phyloP scores from a whole-genome alignment of 768 basidiomycete genomes.

The Rhizopogon vesiculosus region DNA sequence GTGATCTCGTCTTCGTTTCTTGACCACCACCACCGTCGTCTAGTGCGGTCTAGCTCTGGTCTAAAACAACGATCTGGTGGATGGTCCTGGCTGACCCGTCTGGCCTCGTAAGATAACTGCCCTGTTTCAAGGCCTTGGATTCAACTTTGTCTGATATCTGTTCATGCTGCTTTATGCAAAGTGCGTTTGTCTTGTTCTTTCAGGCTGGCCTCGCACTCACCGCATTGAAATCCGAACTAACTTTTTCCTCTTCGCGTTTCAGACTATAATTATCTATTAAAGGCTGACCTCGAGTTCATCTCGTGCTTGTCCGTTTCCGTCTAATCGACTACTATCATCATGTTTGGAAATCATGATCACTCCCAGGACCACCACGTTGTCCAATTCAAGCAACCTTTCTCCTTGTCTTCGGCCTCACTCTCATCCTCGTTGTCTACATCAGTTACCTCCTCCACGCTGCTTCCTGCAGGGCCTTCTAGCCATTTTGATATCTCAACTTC shows the following conservation, averaged over 20 bases:
- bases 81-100: background rate
- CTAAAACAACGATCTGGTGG: background rate
- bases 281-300: slow-evolving; percentile 23
- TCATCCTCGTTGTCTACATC: slow-evolving; percentile 43
- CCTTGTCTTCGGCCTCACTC: slow-evolving; percentile 36
- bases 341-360: slow-evolving; percentile 15
- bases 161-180: slow-evolving; percentile 14
- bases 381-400: slow-evolving; percentile 33
- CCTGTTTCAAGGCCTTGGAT: no score
- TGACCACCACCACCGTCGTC: background rate
- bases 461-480: slow-evolving; percentile 28
- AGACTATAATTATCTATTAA: slow-evolving; percentile 26
- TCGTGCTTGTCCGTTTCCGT: slow-evolving; percentile 19
- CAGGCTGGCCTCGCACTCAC: slow-evolving; percentile 15
- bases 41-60: background rate
- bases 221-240: slow-evolving; percentile 14
- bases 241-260: slow-evolving; percentile 8
- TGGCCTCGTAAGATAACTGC: background rate
- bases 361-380: slow-evolving; percentile 20
- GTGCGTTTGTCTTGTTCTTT: slow-evolving; percentile 18
- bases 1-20: background rate
- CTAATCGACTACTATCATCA: slow-evolving; percentile 6
- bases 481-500: slow-evolving; percentile 37
- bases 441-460: slow-evolving; percentile 35
- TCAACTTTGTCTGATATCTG: background rate